These are phyloP conservation scores for Malassezia obtusa DNA, from an alignment of 1,284 basidiomycete species.

Conservation along the genomic window DNA sequence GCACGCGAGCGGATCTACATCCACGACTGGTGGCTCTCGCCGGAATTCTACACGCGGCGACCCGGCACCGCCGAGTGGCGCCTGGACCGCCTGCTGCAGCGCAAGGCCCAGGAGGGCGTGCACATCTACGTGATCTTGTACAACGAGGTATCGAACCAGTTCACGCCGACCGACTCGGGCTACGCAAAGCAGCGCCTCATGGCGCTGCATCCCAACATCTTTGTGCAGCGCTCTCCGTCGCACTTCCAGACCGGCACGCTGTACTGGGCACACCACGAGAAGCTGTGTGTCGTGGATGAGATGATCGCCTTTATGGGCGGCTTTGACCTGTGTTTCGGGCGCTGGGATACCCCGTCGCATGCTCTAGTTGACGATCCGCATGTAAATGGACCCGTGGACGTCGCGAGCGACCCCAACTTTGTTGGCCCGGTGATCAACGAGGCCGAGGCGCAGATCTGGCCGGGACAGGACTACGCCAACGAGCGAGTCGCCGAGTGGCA, in stretches of 20 bases:
- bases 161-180: conserved; percentile 59
- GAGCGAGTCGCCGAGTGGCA: conserved; percentile 80
- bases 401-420: conserved; percentile 18
- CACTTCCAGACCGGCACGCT: conserved; percentile 96
- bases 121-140: conserved; percentile 80
- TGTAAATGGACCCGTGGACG: conserved; percentile 11
- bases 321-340: conserved; percentile 64
- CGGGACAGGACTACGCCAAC: conserved; percentile 86
- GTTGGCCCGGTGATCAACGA: conserved; percentile 44
- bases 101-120: conserved; percentile 90
- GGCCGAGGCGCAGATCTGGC: conserved; percentile 65
- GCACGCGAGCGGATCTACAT: conserved; percentile 63
- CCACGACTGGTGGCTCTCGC: conserved; percentile 48
- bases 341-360: conserved; percentile 80
- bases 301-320: conserved; percentile 97
- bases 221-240: conserved; percentile 91
- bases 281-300: conserved; percentile 93
- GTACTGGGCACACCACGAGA: conserved; percentile 93
- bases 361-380: conserved; percentile 52
- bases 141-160: conserved; percentile 93
- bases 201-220: conserved; percentile 78
- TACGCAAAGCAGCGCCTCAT: conserved; percentile 85
- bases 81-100: conserved; percentile 73
- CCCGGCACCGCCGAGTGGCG: conserved; percentile 77
- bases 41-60: conserved; percentile 72